phyloP scores from a whole-genome alignment of 306 rosid genomes.

The Echinosophora koreensis region DNA sequence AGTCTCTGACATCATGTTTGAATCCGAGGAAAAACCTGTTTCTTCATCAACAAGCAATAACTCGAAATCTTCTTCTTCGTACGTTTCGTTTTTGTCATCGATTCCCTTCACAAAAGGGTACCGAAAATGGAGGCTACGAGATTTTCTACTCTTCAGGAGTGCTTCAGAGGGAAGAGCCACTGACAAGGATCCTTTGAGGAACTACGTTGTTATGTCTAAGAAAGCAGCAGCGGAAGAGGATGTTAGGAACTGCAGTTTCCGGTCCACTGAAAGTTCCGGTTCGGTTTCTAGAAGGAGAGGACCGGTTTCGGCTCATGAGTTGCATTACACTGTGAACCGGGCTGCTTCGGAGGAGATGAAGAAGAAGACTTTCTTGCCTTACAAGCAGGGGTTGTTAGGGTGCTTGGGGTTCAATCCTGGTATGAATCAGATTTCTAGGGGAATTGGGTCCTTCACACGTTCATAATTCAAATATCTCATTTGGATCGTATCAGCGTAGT shows the following conservation, averaged over 20 bases:
- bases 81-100: slow-evolving; percentile 63
- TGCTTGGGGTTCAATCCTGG: slow-evolving; percentile 78
- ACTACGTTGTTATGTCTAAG: slow-evolving; percentile 58
- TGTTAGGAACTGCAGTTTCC: slow-evolving; percentile 74
- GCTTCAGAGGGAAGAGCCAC: slow-evolving; percentile 92
- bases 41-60: slow-evolving; percentile 55
- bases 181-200: slow-evolving; percentile 64
- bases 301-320: slow-evolving; percentile 83
- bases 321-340: slow-evolving; percentile 88
- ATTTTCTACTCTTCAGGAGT: slow-evolving; percentile 78
- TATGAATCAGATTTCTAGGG: slow-evolving; percentile 65
- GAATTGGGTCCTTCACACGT: slow-evolving; percentile 75
- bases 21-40: slow-evolving; percentile 44
- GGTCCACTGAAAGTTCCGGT: slow-evolving; percentile 75
- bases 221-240: slow-evolving; percentile 60
- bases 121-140: slow-evolving; percentile 78
- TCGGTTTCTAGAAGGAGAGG: slow-evolving; percentile 77
- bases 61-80: slow-evolving; percentile 32
- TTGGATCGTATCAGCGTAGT: slow-evolving; percentile 28
- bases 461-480: slow-evolving; percentile 45
- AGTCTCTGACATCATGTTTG: slow-evolving; percentile 63
- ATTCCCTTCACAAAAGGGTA: slow-evolving; percentile 70
- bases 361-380: slow-evolving; percentile 88
- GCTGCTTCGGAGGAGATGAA: slow-evolving; percentile 91
- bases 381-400: slow-evolving; percentile 84